Conservation (phyloP, 805 yeast genomes). For the Sugiyamaella smithiae region DNA sequence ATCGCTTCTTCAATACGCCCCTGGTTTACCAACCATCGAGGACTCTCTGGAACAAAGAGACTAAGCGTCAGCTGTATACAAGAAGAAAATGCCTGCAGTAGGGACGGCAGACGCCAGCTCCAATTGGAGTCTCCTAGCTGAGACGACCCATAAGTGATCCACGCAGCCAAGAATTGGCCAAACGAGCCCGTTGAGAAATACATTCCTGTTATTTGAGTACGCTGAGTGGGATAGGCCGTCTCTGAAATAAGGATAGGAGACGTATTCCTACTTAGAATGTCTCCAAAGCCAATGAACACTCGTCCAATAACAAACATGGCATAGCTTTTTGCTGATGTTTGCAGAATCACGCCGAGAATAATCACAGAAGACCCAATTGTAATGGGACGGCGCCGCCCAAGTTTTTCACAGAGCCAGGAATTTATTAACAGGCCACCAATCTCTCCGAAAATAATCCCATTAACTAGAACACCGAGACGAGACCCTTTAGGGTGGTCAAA, state of each 20-base stretch:
- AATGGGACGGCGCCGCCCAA: conserved; percentile 63
- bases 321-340: conserved; percentile 41
- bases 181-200: conserved; percentile 70
- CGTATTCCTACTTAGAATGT: conserved; percentile 68
- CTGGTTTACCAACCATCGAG: conserved; percentile 64
- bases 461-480: conserved; percentile 14
- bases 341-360: conserved; percentile 56
- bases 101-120: conserved; percentile 66
- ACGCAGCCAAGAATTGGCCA: conserved; percentile 69
- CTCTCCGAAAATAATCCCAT: conserved; percentile 48
- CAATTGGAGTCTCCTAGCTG: conserved; percentile 3
- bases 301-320: conserved; percentile 69
- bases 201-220: conserved; percentile 59
- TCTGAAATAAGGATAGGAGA: conserved; percentile 83
- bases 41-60: conserved; percentile 73
- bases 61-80: conserved; percentile 46
- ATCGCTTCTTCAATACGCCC: conserved; percentile 10
- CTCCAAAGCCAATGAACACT: conserved; percentile 68
- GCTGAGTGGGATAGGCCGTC: conserved; percentile 59
- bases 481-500: conserved; percentile 17
- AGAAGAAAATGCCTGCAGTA: conserved; percentile 58
- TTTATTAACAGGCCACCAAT: conserved; percentile 64
- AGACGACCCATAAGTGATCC: conserved; percentile 1
- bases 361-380: conserved; percentile 52
- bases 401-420: conserved; percentile 53